Evolutionary conservation across 139 green algal species (phyloP).

Genomic region (Pseudopediastrum boryanum): DNA sequence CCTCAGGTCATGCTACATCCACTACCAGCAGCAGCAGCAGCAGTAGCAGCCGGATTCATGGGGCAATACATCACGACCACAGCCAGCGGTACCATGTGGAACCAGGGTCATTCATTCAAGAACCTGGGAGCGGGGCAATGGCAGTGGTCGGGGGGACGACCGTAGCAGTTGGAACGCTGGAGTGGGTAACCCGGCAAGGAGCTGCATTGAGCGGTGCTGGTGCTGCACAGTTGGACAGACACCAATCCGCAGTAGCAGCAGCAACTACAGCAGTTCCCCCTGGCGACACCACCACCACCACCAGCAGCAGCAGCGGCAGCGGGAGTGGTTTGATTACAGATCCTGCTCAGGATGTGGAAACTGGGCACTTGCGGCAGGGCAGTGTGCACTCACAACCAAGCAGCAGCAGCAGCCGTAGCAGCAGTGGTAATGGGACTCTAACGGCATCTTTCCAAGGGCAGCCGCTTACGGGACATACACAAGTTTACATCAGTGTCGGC

Average conservation of each 20-base stretch:
- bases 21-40: conserved; percentile 7
- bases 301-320: conserved; percentile 25
- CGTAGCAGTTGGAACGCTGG: conserved; percentile 80
- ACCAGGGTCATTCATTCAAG: conserved; percentile 77
- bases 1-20: neutral
- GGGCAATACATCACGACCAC: conserved; percentile 3
- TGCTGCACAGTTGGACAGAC: neutral
- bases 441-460: no score
- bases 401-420: conserved; percentile 10
- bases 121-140: conserved; percentile 76
- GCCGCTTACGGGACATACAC: conserved; percentile 58
- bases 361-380: neutral
- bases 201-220: neutral
- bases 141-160: conserved; percentile 59
- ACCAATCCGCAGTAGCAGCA: conserved; percentile 8
- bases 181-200: conserved; percentile 70
- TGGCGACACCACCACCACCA: conserved; percentile 10
- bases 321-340: neutral
- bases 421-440: no score
- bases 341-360: neutral
- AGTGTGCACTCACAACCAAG: neutral
- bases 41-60: neutral
- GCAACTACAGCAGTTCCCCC: neutral
- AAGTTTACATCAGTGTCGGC: conserved; percentile 72
- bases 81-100: conserved; percentile 28